Conservation (phyloP, 1,284 basidiomycete genomes). For the Stygiomarasmius scandens region DNA sequence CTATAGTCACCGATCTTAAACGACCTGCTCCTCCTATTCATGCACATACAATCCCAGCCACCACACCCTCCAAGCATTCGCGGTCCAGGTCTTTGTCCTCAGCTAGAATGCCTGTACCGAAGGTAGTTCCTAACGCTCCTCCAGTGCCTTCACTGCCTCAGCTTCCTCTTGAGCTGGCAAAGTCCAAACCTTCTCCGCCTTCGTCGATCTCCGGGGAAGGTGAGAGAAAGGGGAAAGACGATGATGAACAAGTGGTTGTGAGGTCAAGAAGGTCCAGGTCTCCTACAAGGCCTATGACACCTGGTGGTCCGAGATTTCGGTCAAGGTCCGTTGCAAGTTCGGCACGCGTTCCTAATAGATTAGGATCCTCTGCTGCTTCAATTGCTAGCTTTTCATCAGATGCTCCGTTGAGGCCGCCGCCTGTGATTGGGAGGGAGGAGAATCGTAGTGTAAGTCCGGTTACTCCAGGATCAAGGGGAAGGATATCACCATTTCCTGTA, state of each 20-base stretch:
- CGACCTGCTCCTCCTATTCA: not conserved
- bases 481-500: not conserved
- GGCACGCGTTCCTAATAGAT: not conserved
- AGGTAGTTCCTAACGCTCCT: not conserved
- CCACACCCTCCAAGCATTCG: not conserved
- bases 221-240: not conserved
- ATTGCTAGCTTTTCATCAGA: not conserved
- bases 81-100: not conserved
- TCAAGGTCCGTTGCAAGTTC: not conserved
- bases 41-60: not conserved
- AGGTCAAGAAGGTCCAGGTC: not conserved
- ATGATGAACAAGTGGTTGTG: not conserved
- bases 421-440: not conserved
- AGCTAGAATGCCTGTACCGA: not conserved
- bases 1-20: not conserved
- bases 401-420: not conserved
- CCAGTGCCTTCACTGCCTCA: not conserved
- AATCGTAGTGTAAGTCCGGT: not conserved
- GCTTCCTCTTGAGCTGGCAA: not conserved
- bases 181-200: too few species aligned
- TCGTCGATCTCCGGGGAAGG: too few species aligned
- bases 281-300: not conserved
- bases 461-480: not conserved
- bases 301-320: not conserved
- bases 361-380: not conserved